Percentiles rank a stretch among this genome's conserved stretches.
These are phyloP conservation scores for Phlebiopsis flavidoalba DNA, from an alignment of 768 basidiomycete species.

Conservation along the genomic window DNA sequence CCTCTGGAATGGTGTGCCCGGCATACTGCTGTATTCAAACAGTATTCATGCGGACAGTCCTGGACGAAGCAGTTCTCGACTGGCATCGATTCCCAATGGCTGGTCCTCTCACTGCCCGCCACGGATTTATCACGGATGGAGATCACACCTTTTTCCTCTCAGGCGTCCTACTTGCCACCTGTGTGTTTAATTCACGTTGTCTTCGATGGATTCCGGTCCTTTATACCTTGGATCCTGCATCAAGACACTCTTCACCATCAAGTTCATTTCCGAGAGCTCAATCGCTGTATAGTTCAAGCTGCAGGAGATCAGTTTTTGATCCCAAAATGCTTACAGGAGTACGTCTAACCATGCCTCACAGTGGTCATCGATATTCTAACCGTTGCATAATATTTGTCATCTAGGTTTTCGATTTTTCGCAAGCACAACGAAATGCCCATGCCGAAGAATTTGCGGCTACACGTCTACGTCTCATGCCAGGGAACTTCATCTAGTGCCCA, in stretches of 20 bases:
- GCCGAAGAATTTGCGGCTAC: neutral
- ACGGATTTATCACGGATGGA: conserved; percentile 1
- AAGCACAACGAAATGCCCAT: neutral
- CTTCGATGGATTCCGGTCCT: neutral
- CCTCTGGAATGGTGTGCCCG: neutral
- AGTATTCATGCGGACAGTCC: neutral
- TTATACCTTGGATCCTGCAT: neutral
- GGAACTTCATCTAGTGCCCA: neutral
- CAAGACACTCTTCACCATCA: neutral
- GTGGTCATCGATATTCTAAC: no score
- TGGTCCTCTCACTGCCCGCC: neutral
- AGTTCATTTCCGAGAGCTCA: neutral
- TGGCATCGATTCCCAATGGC: neutral
- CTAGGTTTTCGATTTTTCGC: conserved; percentile 1
- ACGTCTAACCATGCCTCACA: no score
- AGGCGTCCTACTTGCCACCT: neutral
- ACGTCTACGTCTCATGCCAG: neutral
- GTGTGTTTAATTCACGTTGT: neutral
- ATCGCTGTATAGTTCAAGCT: neutral
- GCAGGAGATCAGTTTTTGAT: neutral
- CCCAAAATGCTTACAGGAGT: neutral
- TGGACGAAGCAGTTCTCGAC: neutral
- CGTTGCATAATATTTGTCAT: no score
- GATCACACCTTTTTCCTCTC: neutral
- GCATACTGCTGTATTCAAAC: neutral